These are phyloP conservation scores for Entelexis paramagnoliae DNA, from an alignment of 1,139 yeast species.

Conservation along the genomic window DNA sequence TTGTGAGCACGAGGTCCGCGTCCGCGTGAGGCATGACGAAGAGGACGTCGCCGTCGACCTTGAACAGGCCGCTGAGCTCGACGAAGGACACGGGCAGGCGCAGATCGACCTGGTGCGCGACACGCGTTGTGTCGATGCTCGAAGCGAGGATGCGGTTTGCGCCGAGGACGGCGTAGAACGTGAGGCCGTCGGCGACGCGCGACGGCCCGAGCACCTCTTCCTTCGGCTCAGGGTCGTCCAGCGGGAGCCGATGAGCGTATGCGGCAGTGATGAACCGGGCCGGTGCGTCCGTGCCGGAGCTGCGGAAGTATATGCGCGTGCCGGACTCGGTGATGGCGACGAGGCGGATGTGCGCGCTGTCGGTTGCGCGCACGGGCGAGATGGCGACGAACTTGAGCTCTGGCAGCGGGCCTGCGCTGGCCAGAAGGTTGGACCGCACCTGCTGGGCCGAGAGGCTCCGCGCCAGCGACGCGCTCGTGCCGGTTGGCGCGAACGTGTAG, in stretches of 20 bases:
- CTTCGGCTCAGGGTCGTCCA: not conserved
- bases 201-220: not conserved
- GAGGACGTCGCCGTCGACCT: slow-evolving; percentile 40
- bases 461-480: slow-evolving; percentile 3
- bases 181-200: slow-evolving; percentile 6
- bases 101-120: slow-evolving; percentile 18
- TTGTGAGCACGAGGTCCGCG: slow-evolving; percentile 47
- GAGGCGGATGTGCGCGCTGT: slow-evolving; percentile 50
- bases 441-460: slow-evolving; percentile 2
- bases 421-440: slow-evolving; percentile 10
- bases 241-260: slow-evolving; percentile 11
- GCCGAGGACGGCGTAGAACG: slow-evolving; percentile 1
- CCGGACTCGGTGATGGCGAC: slow-evolving; percentile 85
- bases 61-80: slow-evolving; percentile 65
- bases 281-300: slow-evolving; percentile 2
- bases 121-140: slow-evolving; percentile 17
- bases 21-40: slow-evolving; percentile 32
- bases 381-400: slow-evolving; percentile 15
- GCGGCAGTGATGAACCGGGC: slow-evolving; percentile 3
- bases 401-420: not conserved
- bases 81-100: slow-evolving; percentile 40
- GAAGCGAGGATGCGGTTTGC: slow-evolving; percentile 8
- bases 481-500: slow-evolving; percentile 41
- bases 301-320: slow-evolving; percentile 50
- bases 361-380: slow-evolving; percentile 24